These are phyloP conservation scores for Talaromyces sp. DNA, from an alignment of 2,329 filamentous ascomycete genomes.

Conservation along the genomic window DNA sequence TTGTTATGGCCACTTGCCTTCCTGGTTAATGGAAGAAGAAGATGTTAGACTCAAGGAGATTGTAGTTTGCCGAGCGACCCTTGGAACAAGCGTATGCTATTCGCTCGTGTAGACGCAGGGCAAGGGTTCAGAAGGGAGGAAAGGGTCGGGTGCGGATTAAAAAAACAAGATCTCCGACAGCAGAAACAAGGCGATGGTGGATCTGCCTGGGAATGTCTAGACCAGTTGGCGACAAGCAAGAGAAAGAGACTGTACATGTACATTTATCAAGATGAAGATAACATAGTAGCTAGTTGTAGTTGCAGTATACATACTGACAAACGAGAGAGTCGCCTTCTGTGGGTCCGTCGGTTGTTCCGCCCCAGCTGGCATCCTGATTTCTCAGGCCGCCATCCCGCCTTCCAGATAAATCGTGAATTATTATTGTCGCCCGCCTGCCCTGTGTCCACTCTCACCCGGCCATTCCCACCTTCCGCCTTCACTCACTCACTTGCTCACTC, in stretches of 20 bases:
- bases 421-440: not conserved
- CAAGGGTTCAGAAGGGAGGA: not conserved
- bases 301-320: not conserved
- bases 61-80: not conserved
- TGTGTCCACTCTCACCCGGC: not conserved
- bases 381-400: constrained; percentile 8
- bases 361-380: not conserved
- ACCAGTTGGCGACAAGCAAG: not conserved
- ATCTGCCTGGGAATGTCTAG: not conserved
- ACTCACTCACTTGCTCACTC: not conserved
- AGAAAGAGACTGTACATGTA: not conserved
- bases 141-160: not conserved
- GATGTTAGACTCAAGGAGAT: not conserved
- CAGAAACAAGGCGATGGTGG: not conserved
- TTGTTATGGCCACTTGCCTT: not conserved
- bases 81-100: not conserved
- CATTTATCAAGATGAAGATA: not conserved
- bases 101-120: not conserved
- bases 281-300: too few species aligned
- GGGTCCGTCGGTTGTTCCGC: not conserved
- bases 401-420: not conserved
- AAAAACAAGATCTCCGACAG: not conserved
- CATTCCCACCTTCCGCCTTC: constrained; percentile 10
- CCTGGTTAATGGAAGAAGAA: not conserved
- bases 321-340: not conserved